Base-by-base conservation (phyloP, 495 filamentous ascomycete species). In the Annulohypoxylon moriforme region DNA sequence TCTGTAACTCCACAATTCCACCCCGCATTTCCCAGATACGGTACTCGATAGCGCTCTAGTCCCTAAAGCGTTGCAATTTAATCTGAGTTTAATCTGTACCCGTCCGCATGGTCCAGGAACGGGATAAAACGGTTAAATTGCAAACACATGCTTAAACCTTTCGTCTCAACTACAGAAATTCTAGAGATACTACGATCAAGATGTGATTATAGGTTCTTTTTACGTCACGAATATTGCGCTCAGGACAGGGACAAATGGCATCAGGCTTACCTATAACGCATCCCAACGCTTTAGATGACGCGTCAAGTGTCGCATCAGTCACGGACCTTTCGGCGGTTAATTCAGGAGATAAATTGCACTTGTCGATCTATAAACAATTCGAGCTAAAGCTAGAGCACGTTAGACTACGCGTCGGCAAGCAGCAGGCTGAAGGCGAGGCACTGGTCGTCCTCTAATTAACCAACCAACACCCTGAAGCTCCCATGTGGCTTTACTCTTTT, bases 391-490 rank as follows among this genome's bases (percentile, higher is more conserved):
- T 53, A 70, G 87, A 85, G 29, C 79, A 68, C 10, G 87, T 77
- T 56, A 70, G 88, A 85, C 29, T 79, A 68, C 11, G 87, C 77
- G 38, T 80, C 72, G 5, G 79, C 75, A 20, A 4, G 80, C 83
- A 13, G 56, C 56, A 1, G 72, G 61, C 72, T 84, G 56, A 87
- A 52, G 4, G 80, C 83, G 72, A 85, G 79, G 36, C 85, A 78
- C 25, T 83, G 81, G 50, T 87, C 82, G 8, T 83, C 73, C 55
- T 84, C 84, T 60, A 87, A 72, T 64, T 50, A 49, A 58, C 49
- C 49, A 69, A 64, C 63, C 46, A 67, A n/a, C 60, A 49, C 13
- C 16, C 56, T 47, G 29, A 47, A 7, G 31, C 40, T 56, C 55
- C 20, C 55, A 59, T 61, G 29, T 49, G n/a, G 60, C 38, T 62